A percentile compares a stretch with the other conserved stretches of the same genome.
Conservation (phyloP, 2,329 filamentous ascomycete species). For the Ophiostoma populinum region DNA sequence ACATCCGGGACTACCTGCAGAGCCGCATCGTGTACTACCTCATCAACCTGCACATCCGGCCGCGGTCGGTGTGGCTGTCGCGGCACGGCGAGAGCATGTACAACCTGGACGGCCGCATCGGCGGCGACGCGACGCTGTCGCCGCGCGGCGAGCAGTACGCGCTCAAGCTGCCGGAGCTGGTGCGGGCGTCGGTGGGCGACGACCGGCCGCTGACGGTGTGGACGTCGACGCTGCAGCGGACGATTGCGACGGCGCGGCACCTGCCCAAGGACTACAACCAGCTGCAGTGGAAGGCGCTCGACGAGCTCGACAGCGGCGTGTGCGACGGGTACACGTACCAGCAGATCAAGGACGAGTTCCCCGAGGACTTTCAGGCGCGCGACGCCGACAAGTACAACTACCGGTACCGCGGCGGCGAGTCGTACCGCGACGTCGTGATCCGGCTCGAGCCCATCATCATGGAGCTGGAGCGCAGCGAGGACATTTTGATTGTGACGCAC, state of each 20-base stretch:
- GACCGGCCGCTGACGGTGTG: conserved; percentile 44
- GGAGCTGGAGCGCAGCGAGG: conserved; percentile 90
- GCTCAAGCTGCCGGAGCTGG: conserved; percentile 63
- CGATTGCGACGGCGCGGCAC: conserved; percentile 78
- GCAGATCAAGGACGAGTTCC: conserved; percentile 79
- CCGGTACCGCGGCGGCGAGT: conserved; percentile 90
- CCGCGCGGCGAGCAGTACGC: conserved; percentile 78
- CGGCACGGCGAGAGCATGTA: conserved; percentile 91
- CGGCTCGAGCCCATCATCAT: conserved; percentile 98
- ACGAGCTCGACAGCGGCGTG: conserved; percentile 90
- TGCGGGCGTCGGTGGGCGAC: conserved; percentile 66
- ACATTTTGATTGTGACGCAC: conserved; percentile 95
- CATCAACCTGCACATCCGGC: conserved; percentile 96
- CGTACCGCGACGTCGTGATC: conserved; percentile 90
- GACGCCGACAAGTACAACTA: conserved; percentile 99
- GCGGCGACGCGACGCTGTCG: conserved; percentile 78
- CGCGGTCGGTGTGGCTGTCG: conserved; percentile 90
- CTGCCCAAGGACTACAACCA: conserved; percentile 74
- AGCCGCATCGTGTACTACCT: conserved; percentile 95
- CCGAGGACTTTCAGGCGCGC: conserved; percentile 85
- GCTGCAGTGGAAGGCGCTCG: conserved; percentile 94
- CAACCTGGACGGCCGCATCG: conserved; percentile 81
- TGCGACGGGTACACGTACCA: conserved; percentile 95
- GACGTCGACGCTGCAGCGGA: conserved; percentile 54
- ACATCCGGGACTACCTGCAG: conserved; percentile 90